A percentile compares a stretch with the other conserved stretches of the same genome.
phyloP scores from a whole-genome alignment of 2,329 filamentous ascomycete species.

The Tetracladium maxilliforme region DNA sequence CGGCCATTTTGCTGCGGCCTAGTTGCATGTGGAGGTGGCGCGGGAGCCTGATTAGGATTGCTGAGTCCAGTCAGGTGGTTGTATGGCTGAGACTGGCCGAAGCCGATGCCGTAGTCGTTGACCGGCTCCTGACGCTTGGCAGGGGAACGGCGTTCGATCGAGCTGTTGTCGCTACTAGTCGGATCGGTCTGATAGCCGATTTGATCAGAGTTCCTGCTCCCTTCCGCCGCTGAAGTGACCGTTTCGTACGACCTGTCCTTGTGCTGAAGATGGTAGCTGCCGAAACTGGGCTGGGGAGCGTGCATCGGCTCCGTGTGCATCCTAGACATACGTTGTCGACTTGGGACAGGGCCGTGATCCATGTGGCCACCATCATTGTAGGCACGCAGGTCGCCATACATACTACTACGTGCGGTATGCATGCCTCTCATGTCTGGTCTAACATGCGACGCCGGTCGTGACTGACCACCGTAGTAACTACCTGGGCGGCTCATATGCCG shows the following conservation, averaged over 20 bases:
- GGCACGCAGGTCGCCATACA: no score
- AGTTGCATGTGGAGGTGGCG: background rate
- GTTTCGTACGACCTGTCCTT: conserved; percentile 81
- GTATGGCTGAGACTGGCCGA: conserved; percentile 26
- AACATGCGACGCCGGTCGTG: no score
- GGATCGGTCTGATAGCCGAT: conserved; percentile 76
- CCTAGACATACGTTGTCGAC: no score
- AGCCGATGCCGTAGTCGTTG: conserved; percentile 52
- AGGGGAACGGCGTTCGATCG: conserved; percentile 58
- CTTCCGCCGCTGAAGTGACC: conserved; percentile 64
- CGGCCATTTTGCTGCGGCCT: conserved; percentile 1
- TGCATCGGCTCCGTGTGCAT: no score
- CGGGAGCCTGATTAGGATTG: no score
- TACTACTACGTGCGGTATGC: no score
- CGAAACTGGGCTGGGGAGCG: no score
- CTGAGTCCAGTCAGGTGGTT: conserved; percentile 26
- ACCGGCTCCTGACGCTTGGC: conserved; percentile 37
- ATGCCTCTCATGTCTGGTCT: no score
- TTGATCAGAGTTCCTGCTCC: conserved; percentile 61
- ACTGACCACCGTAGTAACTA: conserved; percentile 38
- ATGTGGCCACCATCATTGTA: no score
- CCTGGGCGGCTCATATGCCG: conserved; percentile 39
- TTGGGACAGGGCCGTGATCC: no score
- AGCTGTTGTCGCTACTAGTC: conserved; percentile 85
- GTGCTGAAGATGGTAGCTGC: conserved; percentile 37